Percentiles rank a stretch among this genome's conserved stretches.
Evolutionary conservation across 352 stramenopile species (phyloP).

Genomic region (Proteromonas lacertae): DNA sequence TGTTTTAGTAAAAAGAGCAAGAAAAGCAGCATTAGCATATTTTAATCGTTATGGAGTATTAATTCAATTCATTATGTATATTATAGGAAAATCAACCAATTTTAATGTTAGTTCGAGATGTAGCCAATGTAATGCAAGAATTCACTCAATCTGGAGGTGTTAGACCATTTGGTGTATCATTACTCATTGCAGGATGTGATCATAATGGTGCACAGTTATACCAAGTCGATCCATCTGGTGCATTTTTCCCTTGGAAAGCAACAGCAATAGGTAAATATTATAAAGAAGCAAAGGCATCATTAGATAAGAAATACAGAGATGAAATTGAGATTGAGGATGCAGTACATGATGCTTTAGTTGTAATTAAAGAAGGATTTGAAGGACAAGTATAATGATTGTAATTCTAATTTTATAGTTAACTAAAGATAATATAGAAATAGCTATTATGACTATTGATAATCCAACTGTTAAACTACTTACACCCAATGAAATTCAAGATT

Average conservation of each 20-base stretch:
- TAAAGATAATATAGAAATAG: conserved; percentile 88
- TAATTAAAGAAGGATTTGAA: conserved; percentile 91
- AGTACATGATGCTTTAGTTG: conserved; percentile 89
- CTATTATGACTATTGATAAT: conserved; percentile 72
- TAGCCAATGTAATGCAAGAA: conserved; percentile 92
- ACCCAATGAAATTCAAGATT: conserved; percentile 89
- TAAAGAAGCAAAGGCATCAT: conserved; percentile 89
- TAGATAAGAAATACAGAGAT: conserved; percentile 60
- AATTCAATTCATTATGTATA: too few species aligned
- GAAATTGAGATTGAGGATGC: conserved; percentile 98
- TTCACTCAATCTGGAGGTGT: conserved; percentile 73
- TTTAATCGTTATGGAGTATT: conserved; percentile 16
- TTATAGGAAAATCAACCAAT: conserved; percentile 53
- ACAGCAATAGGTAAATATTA: conserved; percentile 90
- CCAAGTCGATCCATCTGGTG: conserved; percentile 80
- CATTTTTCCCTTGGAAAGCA: conserved; percentile 98
- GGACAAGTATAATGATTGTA: too few species aligned
- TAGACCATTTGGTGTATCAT: conserved; percentile 83
- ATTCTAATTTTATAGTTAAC: conserved; percentile 55
- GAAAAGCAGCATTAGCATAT: conserved; percentile 62
- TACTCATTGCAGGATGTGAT: conserved; percentile 85
- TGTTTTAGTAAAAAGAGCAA: conserved; percentile 62
- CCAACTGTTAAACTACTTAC: conserved; percentile 84
- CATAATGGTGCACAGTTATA: conserved; percentile 84
- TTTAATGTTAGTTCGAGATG: conserved; percentile 68